These are phyloP conservation scores for Aspergillus pseudonomiae DNA, from an alignment of 2,329 filamentous ascomycete species.

Conservation along the genomic window DNA sequence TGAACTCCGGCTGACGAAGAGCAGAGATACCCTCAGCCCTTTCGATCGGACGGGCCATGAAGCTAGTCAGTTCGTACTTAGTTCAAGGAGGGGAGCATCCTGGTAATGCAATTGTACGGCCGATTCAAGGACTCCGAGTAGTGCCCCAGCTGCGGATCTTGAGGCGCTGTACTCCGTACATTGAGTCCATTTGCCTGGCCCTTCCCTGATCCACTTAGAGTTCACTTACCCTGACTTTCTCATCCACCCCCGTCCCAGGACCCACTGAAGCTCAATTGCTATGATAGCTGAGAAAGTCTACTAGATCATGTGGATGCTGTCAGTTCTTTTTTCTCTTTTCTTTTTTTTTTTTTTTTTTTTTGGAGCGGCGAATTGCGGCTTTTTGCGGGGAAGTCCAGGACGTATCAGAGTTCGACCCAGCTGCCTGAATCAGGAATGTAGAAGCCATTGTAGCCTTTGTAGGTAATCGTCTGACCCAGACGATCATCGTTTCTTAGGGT, in stretches of 20 bases:
- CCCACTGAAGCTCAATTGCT: constrained; percentile 24
- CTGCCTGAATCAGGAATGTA: constrained; percentile 23
- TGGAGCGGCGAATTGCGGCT: constrained; percentile 31
- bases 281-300: constrained; percentile 24
- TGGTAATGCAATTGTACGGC: constrained; percentile 16
- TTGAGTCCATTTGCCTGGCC: constrained; percentile 1
- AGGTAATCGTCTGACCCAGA: constrained; percentile 30
- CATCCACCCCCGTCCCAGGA: constrained; percentile 17
- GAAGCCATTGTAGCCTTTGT: constrained; percentile 23
- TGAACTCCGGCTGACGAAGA: constrained; percentile 25
- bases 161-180: constrained; percentile 10
- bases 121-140: not conserved
- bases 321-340: constrained; percentile 21
- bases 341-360: constrained; percentile 28
- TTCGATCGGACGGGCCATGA: constrained; percentile 8
- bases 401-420: constrained; percentile 29
- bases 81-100: not conserved
- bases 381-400: constrained; percentile 31
- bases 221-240: constrained; percentile 19
- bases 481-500: constrained; percentile 23
- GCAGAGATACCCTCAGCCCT: constrained; percentile 14
- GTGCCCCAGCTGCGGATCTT: constrained; percentile 19
- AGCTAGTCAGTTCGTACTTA: constrained; percentile 4
- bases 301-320: constrained; percentile 33
- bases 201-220: constrained; percentile 17